phyloP scores from a whole-genome alignment of 768 basidiomycete genomes.

The Mycena belliarum region DNA sequence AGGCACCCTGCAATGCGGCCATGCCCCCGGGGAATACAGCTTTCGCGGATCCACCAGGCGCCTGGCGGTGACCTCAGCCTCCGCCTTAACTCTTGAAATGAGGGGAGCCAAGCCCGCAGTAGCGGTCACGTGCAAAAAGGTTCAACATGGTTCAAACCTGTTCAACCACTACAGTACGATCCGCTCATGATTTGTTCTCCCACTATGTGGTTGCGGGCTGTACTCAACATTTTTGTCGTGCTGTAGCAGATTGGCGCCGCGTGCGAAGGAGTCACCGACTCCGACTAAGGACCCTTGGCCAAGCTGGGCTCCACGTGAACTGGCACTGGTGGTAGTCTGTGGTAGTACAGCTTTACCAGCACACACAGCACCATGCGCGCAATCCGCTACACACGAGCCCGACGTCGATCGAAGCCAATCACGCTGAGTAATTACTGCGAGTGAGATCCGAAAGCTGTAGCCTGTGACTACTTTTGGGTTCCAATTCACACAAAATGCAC shows the following conservation, averaged over 20 bases:
- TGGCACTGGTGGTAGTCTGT: too few species aligned
- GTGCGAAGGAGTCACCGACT: neutral
- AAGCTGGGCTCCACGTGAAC: neutral
- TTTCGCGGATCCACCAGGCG: neutral
- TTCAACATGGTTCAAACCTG: too few species aligned
- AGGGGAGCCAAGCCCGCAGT: neutral
- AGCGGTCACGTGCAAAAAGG: too few species aligned
- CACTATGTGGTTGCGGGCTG: neutral
- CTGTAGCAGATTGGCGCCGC: conserved; percentile 11
- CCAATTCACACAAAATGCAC: conserved; percentile 3
- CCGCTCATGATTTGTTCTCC: neutral
- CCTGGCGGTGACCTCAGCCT: too few species aligned
- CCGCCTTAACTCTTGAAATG: too few species aligned
- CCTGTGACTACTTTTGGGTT: neutral
- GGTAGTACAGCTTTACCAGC: too few species aligned
- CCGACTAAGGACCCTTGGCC: neutral
- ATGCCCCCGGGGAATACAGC: neutral
- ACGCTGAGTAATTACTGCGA: neutral
- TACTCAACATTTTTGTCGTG: neutral
- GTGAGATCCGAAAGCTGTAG: conserved; percentile 17
- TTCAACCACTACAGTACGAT: too few species aligned
- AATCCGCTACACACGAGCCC: too few species aligned
- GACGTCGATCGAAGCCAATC: neutral
- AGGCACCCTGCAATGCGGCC: too few species aligned
- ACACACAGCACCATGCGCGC: too few species aligned